Percentiles rank a stretch among this genome's conserved stretches.
Conservation (phyloP, 306 rosid species). For the Parietaria judaica region DNA sequence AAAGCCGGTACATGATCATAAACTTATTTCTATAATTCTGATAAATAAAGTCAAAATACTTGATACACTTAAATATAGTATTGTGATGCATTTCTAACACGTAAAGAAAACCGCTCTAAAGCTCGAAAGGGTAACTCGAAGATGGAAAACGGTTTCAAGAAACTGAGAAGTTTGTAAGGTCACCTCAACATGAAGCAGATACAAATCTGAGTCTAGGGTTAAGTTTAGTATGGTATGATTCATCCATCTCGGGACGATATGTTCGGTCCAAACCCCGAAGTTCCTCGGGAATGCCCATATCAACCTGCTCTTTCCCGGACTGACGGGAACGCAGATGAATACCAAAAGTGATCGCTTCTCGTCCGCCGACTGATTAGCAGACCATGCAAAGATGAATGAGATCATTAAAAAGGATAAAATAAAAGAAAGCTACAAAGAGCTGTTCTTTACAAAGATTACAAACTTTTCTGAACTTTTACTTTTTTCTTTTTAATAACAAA, state of each 20-base stretch:
- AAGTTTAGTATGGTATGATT: constrained; percentile 72
- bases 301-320: constrained; percentile 89
- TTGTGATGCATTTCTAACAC: no score
- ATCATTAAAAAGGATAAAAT: constrained; percentile 7
- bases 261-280: constrained; percentile 58
- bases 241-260: constrained; percentile 77
- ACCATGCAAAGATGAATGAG: constrained; percentile 4
- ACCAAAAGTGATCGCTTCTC: constrained; percentile 32
- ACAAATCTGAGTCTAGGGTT: constrained; percentile 78
- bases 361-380: constrained; percentile 41
- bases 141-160: no score
- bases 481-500: no score
- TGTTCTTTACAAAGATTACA: no score
- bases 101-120: no score
- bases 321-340: constrained; percentile 72
- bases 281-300: constrained; percentile 87
- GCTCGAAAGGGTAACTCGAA: no score
- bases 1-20: no score
- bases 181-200: constrained; percentile 93
- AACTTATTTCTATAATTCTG: no score
- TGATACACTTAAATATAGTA: no score
- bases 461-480: no score
- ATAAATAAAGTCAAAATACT: no score
- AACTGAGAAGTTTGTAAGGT: not conserved
- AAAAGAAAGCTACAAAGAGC: not conserved